A percentile compares a stretch with the other conserved stretches of the same genome.
Conservation (phyloP, 352 stramenopile genomes). For the Phytophthora ohioensis region DNA sequence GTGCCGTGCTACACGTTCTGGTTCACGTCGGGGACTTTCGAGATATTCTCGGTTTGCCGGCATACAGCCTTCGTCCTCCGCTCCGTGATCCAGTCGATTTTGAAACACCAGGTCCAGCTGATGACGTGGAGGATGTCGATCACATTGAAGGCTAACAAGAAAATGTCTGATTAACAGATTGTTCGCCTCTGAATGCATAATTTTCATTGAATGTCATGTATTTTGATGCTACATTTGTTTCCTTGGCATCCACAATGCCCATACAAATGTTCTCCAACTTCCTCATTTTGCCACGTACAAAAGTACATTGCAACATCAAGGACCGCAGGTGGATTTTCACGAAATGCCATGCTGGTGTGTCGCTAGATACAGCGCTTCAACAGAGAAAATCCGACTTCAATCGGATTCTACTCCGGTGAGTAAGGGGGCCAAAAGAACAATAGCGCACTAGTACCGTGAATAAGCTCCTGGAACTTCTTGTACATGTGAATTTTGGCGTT, state of each 20-base stretch:
- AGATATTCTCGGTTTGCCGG: not conserved
- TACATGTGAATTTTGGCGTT: slow-evolving; percentile 23
- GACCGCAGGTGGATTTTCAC: not conserved
- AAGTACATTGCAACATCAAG: not conserved
- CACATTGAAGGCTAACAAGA: slow-evolving; percentile 8
- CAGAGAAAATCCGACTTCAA: slow-evolving; percentile 17
- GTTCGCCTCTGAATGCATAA: no score
- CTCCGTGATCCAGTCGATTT: slow-evolving; percentile 10
- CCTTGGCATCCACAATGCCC: not conserved
- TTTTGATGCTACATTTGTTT: slow-evolving; percentile 7
- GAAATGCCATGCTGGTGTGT: slow-evolving; percentile 7
- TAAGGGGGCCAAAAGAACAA: slow-evolving; percentile 8
- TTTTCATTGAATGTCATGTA: not conserved
- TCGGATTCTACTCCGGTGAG: slow-evolving; percentile 5
- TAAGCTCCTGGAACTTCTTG: slow-evolving; percentile 3
- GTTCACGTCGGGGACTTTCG: slow-evolving; percentile 8
- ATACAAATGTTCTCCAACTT: not conserved
- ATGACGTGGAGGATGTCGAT: slow-evolving; percentile 16
- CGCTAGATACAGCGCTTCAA: slow-evolving; percentile 15
- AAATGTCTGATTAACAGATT: no score
- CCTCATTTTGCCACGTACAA: slow-evolving; percentile 6
- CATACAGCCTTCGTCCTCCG: slow-evolving; percentile 17
- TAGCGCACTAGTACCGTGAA: slow-evolving; percentile 3
- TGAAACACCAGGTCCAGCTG: not conserved
- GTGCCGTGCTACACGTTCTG: not conserved